A percentile compares a stretch with the other conserved stretches of the same genome.
phyloP scores from a whole-genome alignment of 164 flowering plant species.

The Liquidambar formosana region DNA sequence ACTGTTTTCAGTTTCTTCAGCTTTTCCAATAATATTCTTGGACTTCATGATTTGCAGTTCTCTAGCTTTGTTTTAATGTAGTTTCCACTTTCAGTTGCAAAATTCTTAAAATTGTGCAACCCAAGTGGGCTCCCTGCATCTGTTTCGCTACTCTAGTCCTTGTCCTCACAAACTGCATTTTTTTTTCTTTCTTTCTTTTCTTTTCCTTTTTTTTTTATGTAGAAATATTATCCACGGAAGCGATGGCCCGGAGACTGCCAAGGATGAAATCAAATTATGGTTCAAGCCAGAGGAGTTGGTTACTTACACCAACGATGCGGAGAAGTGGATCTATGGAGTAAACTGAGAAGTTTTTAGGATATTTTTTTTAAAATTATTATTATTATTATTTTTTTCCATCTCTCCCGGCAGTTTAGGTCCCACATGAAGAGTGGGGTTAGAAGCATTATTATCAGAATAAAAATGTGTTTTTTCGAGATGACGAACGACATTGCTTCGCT shows the following conservation, averaged over 20 bases:
- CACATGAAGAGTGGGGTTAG: conserved; percentile 8
- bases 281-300: conserved; percentile 88
- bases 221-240: conserved; percentile 97
- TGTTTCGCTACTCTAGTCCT: no score
- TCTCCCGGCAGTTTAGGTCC: conserved; percentile 10
- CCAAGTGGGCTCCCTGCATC: no score
- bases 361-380: no score
- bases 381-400: not conserved
- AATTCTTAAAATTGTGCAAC: no score
- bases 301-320: conserved; percentile 68
- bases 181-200: not conserved
- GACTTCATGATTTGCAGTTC: not conserved
- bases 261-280: conserved; percentile 88
- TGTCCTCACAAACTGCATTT: no score
- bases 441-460: conserved; percentile 20
- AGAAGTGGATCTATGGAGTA: conserved; percentile 86
- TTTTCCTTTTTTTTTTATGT: conserved; percentile 12
- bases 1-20: not conserved
- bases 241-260: conserved; percentile 95
- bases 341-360: conserved; percentile 47
- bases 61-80: no score
- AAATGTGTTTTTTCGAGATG: conserved; percentile 7
- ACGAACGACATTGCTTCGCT: not conserved
- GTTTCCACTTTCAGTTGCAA: no score
- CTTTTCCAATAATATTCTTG: not conserved